Evolutionary conservation across 108 stramenopile species (phyloP), one percentile per base, ranked within the genome.

Genomic region (Cyclotella distinguenda): DNA sequence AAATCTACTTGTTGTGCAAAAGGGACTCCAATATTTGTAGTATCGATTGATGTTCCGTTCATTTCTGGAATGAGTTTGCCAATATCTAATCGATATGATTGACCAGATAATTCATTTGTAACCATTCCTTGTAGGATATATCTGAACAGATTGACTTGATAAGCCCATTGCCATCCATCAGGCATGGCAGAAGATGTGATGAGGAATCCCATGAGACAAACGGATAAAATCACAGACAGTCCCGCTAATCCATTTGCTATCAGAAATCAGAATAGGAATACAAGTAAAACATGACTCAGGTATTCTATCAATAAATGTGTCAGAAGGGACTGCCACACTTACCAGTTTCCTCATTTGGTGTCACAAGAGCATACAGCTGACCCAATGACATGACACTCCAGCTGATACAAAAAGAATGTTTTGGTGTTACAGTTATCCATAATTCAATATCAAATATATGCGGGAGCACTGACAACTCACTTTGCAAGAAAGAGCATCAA

Each of bases 81-180:
- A 28, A 75, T 25, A 42, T 75, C 74, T 25, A 75, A 18, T 25
- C 66, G 57, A 68, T 68, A 79, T 19, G 51, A 22, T 40, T 46
- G 31, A 25, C 69, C 69, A 21, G 67, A 42, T 9, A 80, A 21
- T 45, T 80, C 79, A 35, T 80, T 80, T 23, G 79, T 75, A 6
- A 80, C 79, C 6, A 80, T 53, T 2, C 55, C 55, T 66, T 80
- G 79, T 2, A 80, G 38, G 45, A 80, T 80, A 35, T 80, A 80
- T 9, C 44, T 68, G 52, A 80, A 75, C 19, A 75, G 51, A 50
- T 80, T 80, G 18, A 26, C 59, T 48, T 66, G 46, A 21, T 75
- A 59, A 4, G 68, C 74, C 70, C 70, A 78, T 26, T 21, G 1
- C 77, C 77, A 78, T 7, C 70, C 70, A n/a, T 28, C 47, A 36